Evolutionary conservation across 2,329 filamentous ascomycete genomes (phyloP).

Genomic region (Aspergillus luchuensis): DNA sequence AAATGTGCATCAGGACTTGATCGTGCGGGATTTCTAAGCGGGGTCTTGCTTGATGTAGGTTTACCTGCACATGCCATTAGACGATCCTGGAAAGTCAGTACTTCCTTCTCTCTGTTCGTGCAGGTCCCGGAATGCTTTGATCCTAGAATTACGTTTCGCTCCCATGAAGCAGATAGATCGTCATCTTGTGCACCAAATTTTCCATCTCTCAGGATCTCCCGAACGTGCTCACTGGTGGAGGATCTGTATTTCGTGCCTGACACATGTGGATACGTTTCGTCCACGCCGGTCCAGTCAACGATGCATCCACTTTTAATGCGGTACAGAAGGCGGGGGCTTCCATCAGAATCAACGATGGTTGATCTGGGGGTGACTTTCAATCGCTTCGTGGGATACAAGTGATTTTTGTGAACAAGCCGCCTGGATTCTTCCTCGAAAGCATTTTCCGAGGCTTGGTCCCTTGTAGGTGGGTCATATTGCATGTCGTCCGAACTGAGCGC

Average conservation of each 20-base stretch:
- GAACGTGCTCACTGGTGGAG: too few relatives aligned
- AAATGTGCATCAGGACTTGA: not conserved
- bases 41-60: not conserved
- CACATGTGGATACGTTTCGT: not conserved
- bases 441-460: not conserved
- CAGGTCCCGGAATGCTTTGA: not conserved
- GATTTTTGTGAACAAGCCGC: not conserved
- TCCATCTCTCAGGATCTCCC: not conserved
- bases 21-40: not conserved
- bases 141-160: not conserved
- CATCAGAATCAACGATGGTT: conserved; percentile 40
- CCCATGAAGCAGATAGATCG: not conserved
- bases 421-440: not conserved
- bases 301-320: not conserved
- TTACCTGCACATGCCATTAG: not conserved
- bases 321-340: conserved; percentile 35
- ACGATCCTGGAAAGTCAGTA: not conserved
- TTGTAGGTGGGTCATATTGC: not conserved
- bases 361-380: conserved; percentile 13
- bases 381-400: not conserved
- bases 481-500: not conserved
- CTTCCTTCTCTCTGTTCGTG: not conserved
- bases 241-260: not conserved
- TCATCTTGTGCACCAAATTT: not conserved
- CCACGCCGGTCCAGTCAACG: not conserved